These are phyloP conservation scores for Henckelia pumila DNA, from an alignment of 257 asterid genomes.

Conservation along the genomic window DNA sequence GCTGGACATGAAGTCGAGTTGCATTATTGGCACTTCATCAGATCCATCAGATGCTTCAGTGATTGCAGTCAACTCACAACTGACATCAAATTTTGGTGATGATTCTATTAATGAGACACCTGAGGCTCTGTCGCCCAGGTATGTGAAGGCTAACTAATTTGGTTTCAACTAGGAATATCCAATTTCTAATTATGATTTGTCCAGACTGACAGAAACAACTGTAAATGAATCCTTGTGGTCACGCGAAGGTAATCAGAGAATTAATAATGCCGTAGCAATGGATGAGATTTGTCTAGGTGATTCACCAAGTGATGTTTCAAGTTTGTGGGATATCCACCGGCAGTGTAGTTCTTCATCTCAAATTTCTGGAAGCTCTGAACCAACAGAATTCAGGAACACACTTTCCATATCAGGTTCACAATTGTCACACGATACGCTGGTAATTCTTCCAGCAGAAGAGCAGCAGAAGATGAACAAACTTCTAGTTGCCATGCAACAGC, in stretches of 20 bases:
- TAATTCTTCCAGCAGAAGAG: slow-evolving; percentile 43
- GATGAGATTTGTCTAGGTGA: slow-evolving; percentile 6
- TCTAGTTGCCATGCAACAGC: slow-evolving; percentile 39
- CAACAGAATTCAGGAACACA: slow-evolving; percentile 5
- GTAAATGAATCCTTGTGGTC: slow-evolving; percentile 25
- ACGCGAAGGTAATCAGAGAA: slow-evolving; percentile 18
- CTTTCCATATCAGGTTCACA: slow-evolving; percentile 30
- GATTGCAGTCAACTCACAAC: slow-evolving; percentile 33
- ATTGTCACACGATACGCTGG: slow-evolving; percentile 28
- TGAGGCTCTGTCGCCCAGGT: slow-evolving; percentile 33
- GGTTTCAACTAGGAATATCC: slow-evolving; percentile 28
- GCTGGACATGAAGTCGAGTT: slow-evolving; percentile 28
- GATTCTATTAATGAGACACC: slow-evolving; percentile 40
- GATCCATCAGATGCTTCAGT: slow-evolving; percentile 35
- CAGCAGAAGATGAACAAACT: slow-evolving; percentile 45
- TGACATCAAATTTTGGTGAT: slow-evolving; percentile 31
- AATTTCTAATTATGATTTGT: slow-evolving; percentile 22
- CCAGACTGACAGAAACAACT: slow-evolving; percentile 28
- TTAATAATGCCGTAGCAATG: slow-evolving; percentile 4
- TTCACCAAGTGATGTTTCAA: slow-evolving; percentile 24
- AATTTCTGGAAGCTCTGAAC: slow-evolving; percentile 33
- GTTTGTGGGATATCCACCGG: slow-evolving; percentile 18
- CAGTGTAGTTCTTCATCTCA: slow-evolving; percentile 28
- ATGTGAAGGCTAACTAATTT: slow-evolving; percentile 19
- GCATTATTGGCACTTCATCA: slow-evolving; percentile 33